A percentile compares a stretch with the other conserved stretches of the same genome.
phyloP scores from a whole-genome alignment of 2,329 filamentous ascomycete species.

The Xylogone sp. region DNA sequence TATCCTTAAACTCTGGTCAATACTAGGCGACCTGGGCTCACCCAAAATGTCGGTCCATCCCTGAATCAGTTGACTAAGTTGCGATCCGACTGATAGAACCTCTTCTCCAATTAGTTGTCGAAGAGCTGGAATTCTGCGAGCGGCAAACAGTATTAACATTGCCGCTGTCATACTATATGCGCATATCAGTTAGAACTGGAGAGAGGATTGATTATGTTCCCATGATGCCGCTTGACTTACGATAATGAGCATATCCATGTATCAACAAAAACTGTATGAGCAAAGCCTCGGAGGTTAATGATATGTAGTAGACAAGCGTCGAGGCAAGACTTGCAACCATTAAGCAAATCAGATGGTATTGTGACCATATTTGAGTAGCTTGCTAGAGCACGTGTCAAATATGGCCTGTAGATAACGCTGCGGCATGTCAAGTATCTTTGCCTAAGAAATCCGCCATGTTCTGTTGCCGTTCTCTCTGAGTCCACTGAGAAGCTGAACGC shows the following conservation, averaged over 20 bases:
- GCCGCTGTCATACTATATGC: slow-evolving; percentile 40
- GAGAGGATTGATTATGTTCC: not conserved
- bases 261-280: slow-evolving; percentile 48
- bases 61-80: slow-evolving; percentile 36
- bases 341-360: slow-evolving; percentile 32
- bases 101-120: slow-evolving; percentile 35
- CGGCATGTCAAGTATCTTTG: slow-evolving; percentile 49
- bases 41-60: slow-evolving; percentile 38
- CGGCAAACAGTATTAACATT: slow-evolving; percentile 45
- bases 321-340: slow-evolving; percentile 40
- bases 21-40: slow-evolving; percentile 38
- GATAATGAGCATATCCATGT: slow-evolving; percentile 52
- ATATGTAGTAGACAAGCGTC: slow-evolving; percentile 47
- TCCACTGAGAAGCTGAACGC: slow-evolving; percentile 38
- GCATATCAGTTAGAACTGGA: slow-evolving; percentile 1
- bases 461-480: slow-evolving; percentile 27
- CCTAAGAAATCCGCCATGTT: slow-evolving; percentile 44
- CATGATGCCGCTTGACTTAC: slow-evolving; percentile 28
- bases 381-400: slow-evolving; percentile 43
- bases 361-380: not conserved
- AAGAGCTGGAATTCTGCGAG: slow-evolving; percentile 35
- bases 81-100: slow-evolving; percentile 35
- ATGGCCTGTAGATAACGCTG: slow-evolving; percentile 50
- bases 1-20: slow-evolving; percentile 42
- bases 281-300: slow-evolving; percentile 41